A percentile compares a stretch with the other conserved stretches of the same genome.
Evolutionary conservation across 352 stramenopile species (phyloP).

Genomic region (Phytophthora boehmeriae): DNA sequence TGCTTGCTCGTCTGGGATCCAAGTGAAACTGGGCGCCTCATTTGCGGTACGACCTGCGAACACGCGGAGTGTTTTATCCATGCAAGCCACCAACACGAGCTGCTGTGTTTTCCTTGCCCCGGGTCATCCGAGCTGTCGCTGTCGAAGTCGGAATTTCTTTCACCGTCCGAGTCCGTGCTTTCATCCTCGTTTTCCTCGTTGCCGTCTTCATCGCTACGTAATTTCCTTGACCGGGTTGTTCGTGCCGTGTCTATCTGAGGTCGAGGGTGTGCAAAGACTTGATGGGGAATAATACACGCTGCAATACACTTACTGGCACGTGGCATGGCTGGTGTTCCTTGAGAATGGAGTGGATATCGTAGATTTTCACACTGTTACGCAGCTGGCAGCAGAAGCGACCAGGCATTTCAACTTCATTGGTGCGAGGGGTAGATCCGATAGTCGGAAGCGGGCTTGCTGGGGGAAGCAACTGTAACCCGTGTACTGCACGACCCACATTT

Average conservation of each 20-base stretch:
- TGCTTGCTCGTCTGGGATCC: slow-evolving; percentile 68
- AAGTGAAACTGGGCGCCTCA: slow-evolving; percentile 68
- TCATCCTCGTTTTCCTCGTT: slow-evolving; percentile 7
- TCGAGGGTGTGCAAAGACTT: background rate
- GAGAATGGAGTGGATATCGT: slow-evolving; percentile 67
- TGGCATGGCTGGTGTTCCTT: slow-evolving; percentile 70
- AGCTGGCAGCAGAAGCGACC: slow-evolving; percentile 67
- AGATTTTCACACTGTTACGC: slow-evolving; percentile 59
- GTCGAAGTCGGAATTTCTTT: slow-evolving; percentile 20
- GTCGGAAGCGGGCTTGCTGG: slow-evolving; percentile 9
- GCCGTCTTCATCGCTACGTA: slow-evolving; percentile 4
- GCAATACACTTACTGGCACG: slow-evolving; percentile 60
- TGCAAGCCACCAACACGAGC: slow-evolving; percentile 60
- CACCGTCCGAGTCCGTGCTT: slow-evolving; percentile 26
- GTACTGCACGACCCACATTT: slow-evolving; percentile 51
- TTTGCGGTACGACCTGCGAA: slow-evolving; percentile 54
- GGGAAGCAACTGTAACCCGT: slow-evolving; percentile 51
- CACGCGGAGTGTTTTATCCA: slow-evolving; percentile 72
- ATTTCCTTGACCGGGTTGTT: background rate
- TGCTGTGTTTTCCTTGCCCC: slow-evolving; percentile 25
- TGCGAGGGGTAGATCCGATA: background rate
- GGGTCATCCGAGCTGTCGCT: slow-evolving; percentile 1
- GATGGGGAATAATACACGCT: slow-evolving; percentile 46
- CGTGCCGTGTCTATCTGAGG: slow-evolving; percentile 1
- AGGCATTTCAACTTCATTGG: slow-evolving; percentile 30